Evolutionary conservation across 192 early-diverging fungal species (phyloP).

Genomic region (Rhizophagus sp.): DNA sequence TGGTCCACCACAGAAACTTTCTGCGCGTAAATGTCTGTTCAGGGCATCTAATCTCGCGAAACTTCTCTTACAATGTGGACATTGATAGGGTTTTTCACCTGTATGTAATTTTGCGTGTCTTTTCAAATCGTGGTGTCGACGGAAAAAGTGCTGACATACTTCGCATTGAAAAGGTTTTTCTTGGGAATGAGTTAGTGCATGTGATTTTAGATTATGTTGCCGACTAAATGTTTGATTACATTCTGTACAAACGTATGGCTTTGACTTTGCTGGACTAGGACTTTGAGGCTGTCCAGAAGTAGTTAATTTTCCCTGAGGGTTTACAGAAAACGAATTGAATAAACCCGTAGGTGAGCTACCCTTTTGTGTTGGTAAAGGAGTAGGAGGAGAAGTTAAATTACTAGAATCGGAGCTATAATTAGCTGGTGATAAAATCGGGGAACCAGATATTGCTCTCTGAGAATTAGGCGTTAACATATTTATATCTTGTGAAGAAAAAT

Average conservation of each 20-base stretch:
- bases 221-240: slow-evolving; percentile 60
- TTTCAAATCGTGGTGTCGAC: slow-evolving; percentile 56
- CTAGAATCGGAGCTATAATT: background rate
- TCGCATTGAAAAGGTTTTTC: slow-evolving; percentile 56
- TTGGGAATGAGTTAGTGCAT: slow-evolving; percentile 55
- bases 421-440: background rate
- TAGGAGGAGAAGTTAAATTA: slow-evolving; percentile 11
- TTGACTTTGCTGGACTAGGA: slow-evolving; percentile 27
- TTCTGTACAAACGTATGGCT: slow-evolving; percentile 53
- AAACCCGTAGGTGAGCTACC: background rate
- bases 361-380: background rate
- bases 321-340: slow-evolving; percentile 19
- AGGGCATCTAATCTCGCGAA: slow-evolving; percentile 59
- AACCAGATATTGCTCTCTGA: background rate
- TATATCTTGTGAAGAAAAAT: background rate
- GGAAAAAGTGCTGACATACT: slow-evolving; percentile 49
- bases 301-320: background rate
- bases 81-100: slow-evolving; percentile 55
- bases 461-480: background rate
- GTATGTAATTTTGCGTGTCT: slow-evolving; percentile 58
- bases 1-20: slow-evolving; percentile 35
- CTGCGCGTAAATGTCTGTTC: slow-evolving; percentile 53
- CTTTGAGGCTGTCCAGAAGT: slow-evolving; percentile 11
- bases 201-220: slow-evolving; percentile 60
- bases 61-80: slow-evolving; percentile 45